Base-by-base conservation (phyloP, 352 stramenopile genomes). In the Globisporangium paroecandrum region DNA sequence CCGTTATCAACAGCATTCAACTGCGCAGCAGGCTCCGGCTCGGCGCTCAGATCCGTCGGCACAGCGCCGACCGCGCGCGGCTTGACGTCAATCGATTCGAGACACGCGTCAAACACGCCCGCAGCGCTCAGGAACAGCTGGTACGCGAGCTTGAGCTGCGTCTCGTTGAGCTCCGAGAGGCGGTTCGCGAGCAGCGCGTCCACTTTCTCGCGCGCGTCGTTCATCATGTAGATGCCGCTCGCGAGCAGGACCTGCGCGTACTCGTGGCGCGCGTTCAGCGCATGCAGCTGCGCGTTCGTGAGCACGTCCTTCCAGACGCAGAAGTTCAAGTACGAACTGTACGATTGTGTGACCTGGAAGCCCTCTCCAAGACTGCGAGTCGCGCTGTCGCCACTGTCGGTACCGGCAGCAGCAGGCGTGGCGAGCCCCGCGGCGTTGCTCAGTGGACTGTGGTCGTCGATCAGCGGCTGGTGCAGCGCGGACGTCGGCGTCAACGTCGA, bases 111-210 rank as follows among this genome's bases (percentile, higher is more conserved):
- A 4, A 90, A 69, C 29, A 89, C 68, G 4, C 83, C 83, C 0
- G 83, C 76, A 0, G 81, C 77, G n/a, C 84, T 78, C 57, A 90
- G 72, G 15, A 90, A 51, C 3, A 88, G 63, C 62, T 92, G 82
- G 58, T 92, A 89, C 62, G 75, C 82, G 66, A 88, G 70, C 66
- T 92, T 92, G 38, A 92, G 74, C 63, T 90, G 73, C 61, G 76
- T 77, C 61, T 92, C 83, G 57, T 82, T 67, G 46, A 85, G 76
- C 56, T 88, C 80, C 46, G 66, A 70, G 20, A 83, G 64, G 38
- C 77, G 73, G 24, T 77, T 64, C 25, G 69, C 57, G 18, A 87
- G 65, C 53, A 84, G 71, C 13, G 36, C 58, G 64, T 89, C 82
- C 58, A 87, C 70, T 58, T 86, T 79, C 2, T 73, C 59, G 24